Conservation (phyloP, 495 filamentous ascomycete species). For the Aspergillus asperescens region DNA sequence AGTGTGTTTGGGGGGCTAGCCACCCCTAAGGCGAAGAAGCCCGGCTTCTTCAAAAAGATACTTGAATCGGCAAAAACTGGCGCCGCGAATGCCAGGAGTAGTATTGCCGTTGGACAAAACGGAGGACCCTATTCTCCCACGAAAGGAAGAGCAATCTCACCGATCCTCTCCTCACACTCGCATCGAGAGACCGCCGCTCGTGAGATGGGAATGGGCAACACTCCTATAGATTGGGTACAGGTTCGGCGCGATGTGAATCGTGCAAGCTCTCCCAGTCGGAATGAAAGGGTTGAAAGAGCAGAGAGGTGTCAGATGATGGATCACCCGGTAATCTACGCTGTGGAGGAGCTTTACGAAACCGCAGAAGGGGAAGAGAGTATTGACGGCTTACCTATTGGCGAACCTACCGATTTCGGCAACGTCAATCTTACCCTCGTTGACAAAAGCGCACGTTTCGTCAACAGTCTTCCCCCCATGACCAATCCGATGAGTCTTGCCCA, state of each 20-base stretch:
- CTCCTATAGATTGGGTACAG: conserved; percentile 83
- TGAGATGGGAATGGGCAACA: conserved; percentile 60
- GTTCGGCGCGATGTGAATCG: conserved; percentile 92
- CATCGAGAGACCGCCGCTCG: conserved; percentile 50
- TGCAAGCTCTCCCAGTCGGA: conserved; percentile 84
- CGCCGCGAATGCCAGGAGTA: conserved; percentile 82
- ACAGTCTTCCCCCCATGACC: conserved; percentile 81
- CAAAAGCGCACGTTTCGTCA: conserved; percentile 90
- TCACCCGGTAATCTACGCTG: conserved; percentile 76
- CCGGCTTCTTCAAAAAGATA: conserved; percentile 94
- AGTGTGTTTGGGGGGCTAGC: conserved; percentile 69
- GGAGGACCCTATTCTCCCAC: conserved; percentile 45
- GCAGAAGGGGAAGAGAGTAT: conserved; percentile 88
- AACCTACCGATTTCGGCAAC: conserved; percentile 73
- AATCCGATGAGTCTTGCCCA: conserved; percentile 82
- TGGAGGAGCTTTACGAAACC: conserved; percentile 79
- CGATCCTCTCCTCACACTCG: conserved; percentile 27
- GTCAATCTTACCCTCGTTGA: conserved; percentile 84
- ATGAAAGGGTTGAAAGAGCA: conserved; percentile 78
- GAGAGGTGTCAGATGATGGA: conserved; percentile 95
- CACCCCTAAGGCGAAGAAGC: conserved; percentile 86
- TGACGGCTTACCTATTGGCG: conserved; percentile 74
- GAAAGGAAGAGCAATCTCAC: conserved; percentile 38
- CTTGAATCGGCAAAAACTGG: conserved; percentile 91
- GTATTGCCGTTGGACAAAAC: conserved; percentile 62